Base-by-base conservation (phyloP, 805 yeast species). In the Lipomyces japonicus region DNA sequence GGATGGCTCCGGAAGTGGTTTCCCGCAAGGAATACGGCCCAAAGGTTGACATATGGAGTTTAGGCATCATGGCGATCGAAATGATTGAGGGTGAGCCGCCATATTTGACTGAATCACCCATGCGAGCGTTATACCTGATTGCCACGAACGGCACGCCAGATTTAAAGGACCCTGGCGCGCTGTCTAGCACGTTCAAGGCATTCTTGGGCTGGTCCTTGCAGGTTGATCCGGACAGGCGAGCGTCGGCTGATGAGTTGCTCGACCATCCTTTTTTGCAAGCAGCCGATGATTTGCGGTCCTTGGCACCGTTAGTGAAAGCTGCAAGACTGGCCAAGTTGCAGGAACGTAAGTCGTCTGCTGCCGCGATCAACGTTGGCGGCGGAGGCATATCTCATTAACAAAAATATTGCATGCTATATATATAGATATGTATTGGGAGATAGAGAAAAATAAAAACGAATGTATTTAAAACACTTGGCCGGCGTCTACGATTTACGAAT, bases 1-100 rank as follows among this genome's bases (percentile, higher is more conserved):
- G 99, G 99, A 93, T 93, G 99, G 99, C 99, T 0, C 99, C 99
- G 1, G 99, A 93, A 68, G 96, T 93, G 46, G 96, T 93, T 24
- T 81, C 90, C 18, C 80, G 95, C 61, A 90, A 89, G 67, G 96
- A 90, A 64, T 93, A 93, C 65, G 98, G 95, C 31, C 93, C 95
- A 42, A 90, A 93, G 66, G 96, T 93, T 39, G 99, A 93, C 70
- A 83, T 93, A 43, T 93, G 99, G 99, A 88, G 96, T 5, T 71
- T 93, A 55, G 98, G 99, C 59, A 93, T 93, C 58, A 93, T 93
- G 97, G 82, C 87, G 19, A 93, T 93, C 63, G 99, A 93, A 70
- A 91, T 93, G 97, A 87, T 93, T 59, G 98, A 93, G 69, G 96
- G 97, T 23, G 98, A 93, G 67, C 99, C 99, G 12, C 99, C 99